Evolutionary conservation across 768 basidiomycete genomes (phyloP), one percentile per base, ranked within the genome.

Genomic region (Tricholoma furcatifolium): DNA sequence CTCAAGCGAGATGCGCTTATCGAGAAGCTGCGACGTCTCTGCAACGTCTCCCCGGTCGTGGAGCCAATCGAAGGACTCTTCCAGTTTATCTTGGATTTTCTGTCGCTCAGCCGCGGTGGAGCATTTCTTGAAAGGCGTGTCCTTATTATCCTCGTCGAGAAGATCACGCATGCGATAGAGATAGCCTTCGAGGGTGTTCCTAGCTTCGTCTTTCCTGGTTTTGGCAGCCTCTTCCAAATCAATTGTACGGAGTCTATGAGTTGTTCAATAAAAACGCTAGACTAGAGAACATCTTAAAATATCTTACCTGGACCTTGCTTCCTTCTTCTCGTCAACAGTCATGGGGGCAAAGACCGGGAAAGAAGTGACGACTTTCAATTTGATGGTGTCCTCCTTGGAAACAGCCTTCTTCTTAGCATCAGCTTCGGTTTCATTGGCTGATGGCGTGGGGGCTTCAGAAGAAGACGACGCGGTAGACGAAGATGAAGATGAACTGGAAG

Each of bases 111-210:
- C 64, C 8, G 75, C 70, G 57, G 86, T 87, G 4, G 93, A 95
- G 66, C 88, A 95, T 63, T 90, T 87, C 68, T 84, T 83, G 72
- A 98, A 91, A 2, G 92, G 89, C 6, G 86, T 82, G 7, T 83
- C 79, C 4, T 71, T 60, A 59, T 82, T 81, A 10, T 82, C 79
- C 35, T 88, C 84, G 27, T 82, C 78, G 27, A 98, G 74, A 9
- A 96, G 76, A 63, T 93, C 93, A 18, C 91, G 85, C 31, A 97
- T 71, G 54, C 87, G 82, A 73, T 99, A 99, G n/a, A 98, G 70
- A 65, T 97, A 97, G 30, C 87, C 83, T 69, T 99, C 97, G 47
- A 99, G 82, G 21, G 81, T 77, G 70, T 99, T 99, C 27, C 88
- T 79, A 2, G 93, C 92, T 67, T 98, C 97, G 62, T 95, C 95